A percentile compares a stretch with the other conserved stretches of the same genome.
Evolutionary conservation across 139 green algal species (phyloP).

Genomic region (Chlorella sp.): DNA sequence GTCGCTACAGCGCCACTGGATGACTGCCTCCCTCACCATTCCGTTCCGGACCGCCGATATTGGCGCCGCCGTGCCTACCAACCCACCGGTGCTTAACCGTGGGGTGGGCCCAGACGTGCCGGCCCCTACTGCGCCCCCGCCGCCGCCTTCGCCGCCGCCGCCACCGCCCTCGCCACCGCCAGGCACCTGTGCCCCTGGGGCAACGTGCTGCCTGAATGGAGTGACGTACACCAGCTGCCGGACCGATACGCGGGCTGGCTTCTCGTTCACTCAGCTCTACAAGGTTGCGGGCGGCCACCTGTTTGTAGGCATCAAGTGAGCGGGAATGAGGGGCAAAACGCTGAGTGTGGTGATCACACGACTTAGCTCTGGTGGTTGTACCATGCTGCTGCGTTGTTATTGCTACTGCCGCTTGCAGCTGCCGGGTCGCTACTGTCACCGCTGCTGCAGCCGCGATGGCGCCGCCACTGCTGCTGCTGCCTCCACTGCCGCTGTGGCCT

Average conservation of each 20-base stretch:
- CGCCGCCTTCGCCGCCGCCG: not conserved
- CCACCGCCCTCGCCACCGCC: not conserved
- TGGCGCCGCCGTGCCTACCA: no score
- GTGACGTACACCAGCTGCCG: not conserved
- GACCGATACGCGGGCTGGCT: not conserved
- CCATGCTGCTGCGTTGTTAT: not conserved
- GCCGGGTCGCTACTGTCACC: not conserved
- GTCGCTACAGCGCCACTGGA: no score
- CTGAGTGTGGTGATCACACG: not conserved
- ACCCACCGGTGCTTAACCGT: no score
- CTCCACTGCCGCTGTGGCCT: not conserved
- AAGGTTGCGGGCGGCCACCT: not conserved
- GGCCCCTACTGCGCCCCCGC: no score
- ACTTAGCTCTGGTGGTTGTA: not conserved
- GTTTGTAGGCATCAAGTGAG: conserved; percentile 3
- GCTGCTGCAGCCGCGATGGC: not conserved
- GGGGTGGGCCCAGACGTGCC: no score
- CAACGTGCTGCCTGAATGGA: not conserved
- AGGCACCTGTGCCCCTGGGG: not conserved
- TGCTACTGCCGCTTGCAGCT: not conserved
- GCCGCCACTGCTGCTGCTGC: not conserved
- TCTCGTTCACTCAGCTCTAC: not conserved
- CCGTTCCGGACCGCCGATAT: no score
- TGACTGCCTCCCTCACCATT: no score
- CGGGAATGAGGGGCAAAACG: not conserved